Evolutionary conservation across 2,329 filamentous ascomycete genomes (phyloP).

Genomic region (Dothistroma pini): DNA sequence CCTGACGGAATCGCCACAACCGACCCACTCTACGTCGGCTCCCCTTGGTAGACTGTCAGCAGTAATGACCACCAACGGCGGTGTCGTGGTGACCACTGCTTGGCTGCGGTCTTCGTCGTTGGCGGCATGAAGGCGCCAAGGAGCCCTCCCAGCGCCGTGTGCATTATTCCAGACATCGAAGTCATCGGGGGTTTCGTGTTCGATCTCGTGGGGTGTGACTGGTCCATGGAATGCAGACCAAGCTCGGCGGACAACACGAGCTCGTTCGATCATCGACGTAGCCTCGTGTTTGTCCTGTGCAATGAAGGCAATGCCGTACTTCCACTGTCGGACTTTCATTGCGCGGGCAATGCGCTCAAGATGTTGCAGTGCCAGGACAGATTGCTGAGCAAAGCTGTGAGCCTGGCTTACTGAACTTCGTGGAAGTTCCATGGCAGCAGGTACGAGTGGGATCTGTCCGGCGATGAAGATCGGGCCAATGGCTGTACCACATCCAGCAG

Average conservation of each 20-base stretch:
- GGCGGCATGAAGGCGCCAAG: slow-evolving; percentile 23
- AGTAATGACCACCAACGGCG: slow-evolving; percentile 68
- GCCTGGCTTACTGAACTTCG: not conserved
- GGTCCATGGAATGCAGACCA: slow-evolving; percentile 42
- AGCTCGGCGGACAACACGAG: slow-evolving; percentile 27
- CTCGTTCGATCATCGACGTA: slow-evolving; percentile 29
- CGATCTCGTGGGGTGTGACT: slow-evolving; percentile 32
- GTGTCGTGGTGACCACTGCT: slow-evolving; percentile 14
- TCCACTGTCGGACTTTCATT: slow-evolving; percentile 70
- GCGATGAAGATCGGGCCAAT: slow-evolving; percentile 62
- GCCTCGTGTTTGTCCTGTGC: slow-evolving; percentile 38
- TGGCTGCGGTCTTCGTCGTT: slow-evolving; percentile 36
- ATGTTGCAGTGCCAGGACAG: slow-evolving; percentile 77
- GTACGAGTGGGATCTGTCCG: slow-evolving; percentile 86
- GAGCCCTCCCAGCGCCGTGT: slow-evolving; percentile 43
- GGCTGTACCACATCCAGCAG: slow-evolving; percentile 19
- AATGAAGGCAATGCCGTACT: slow-evolving; percentile 71
- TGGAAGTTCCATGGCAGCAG: slow-evolving; percentile 67
- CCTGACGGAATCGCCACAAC: slow-evolving; percentile 10
- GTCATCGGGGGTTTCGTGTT: slow-evolving; percentile 50
- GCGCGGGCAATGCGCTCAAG: slow-evolving; percentile 76
- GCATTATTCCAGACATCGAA: slow-evolving; percentile 65
- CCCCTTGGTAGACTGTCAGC: slow-evolving; percentile 72
- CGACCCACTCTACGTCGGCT: slow-evolving; percentile 73
- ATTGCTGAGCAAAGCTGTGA: slow-evolving; percentile 47